A percentile compares a stretch with the other conserved stretches of the same genome.
Conservation (phyloP, 2,329 filamentous ascomycete genomes). For the Colletotrichum incanum region DNA sequence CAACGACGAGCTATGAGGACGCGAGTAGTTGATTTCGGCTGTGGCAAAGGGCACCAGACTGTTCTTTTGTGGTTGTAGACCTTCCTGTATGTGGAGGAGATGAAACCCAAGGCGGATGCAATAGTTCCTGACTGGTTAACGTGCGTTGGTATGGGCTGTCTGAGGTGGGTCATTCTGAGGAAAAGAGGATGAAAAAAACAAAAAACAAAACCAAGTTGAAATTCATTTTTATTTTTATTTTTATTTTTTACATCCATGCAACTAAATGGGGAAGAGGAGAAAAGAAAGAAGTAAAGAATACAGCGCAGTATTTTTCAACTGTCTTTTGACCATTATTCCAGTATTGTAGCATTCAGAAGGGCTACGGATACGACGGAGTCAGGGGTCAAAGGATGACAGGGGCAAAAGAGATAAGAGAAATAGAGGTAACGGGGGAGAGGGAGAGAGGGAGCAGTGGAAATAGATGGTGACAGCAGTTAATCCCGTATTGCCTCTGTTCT, state of each 20-base stretch:
- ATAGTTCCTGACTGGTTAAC: constrained; percentile 5
- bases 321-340: background rate
- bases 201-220: too few species aligned
- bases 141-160: background rate
- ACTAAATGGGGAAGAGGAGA: background rate
- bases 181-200: too few species aligned
- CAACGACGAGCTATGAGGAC: background rate
- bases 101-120: background rate
- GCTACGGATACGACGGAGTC: background rate
- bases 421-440: too few species aligned
- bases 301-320: background rate
- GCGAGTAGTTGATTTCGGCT: background rate
- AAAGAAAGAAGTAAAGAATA: background rate
- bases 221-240: too few species aligned
- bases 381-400: too few species aligned
- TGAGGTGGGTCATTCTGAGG: background rate
- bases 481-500: background rate
- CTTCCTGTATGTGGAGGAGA: background rate
- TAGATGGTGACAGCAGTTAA: background rate
- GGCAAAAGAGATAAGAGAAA: too few species aligned
- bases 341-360: background rate
- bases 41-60: background rate
- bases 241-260: background rate
- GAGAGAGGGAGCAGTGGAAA: background rate
- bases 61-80: background rate